These are phyloP conservation scores for Aureobasidium sp. DNA, from an alignment of 2,329 filamentous ascomycete genomes.

Conservation along the genomic window DNA sequence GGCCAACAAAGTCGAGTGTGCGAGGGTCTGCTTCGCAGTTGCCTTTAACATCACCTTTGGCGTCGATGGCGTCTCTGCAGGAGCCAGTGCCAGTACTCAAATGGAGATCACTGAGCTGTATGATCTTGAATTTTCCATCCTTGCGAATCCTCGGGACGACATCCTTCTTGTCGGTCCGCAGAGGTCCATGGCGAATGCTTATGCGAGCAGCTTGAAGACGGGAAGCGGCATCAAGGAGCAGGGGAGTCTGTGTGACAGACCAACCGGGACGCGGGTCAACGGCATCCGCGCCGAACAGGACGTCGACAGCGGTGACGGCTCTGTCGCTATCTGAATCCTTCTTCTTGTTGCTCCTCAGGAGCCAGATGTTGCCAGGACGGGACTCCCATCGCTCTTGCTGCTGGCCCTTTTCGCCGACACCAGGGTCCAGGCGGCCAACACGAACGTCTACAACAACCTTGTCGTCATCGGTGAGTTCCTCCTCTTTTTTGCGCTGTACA, in stretches of 20 bases:
- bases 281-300: slow-evolving; percentile 83
- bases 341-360: slow-evolving; percentile 63
- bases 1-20: slow-evolving; percentile 80
- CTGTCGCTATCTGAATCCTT: slow-evolving; percentile 66
- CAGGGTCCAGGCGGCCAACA: slow-evolving; percentile 64
- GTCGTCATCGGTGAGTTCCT: slow-evolving; percentile 65
- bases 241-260: slow-evolving; percentile 64
- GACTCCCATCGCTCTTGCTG: slow-evolving; percentile 65
- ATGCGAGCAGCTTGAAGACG: slow-evolving; percentile 62
- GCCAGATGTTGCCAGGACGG: slow-evolving; percentile 69
- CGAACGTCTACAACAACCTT: slow-evolving; percentile 71
- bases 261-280: slow-evolving; percentile 83
- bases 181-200: slow-evolving; percentile 65
- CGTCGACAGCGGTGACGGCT: slow-evolving; percentile 71
- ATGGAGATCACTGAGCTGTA: slow-evolving; percentile 93
- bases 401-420: slow-evolving; percentile 45
- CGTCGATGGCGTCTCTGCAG: slow-evolving; percentile 77
- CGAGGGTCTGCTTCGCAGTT: slow-evolving; percentile 85
- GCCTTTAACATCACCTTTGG: slow-evolving; percentile 58
- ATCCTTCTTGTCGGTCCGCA: slow-evolving; percentile 51
- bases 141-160: slow-evolving; percentile 64
- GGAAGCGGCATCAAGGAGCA: slow-evolving; percentile 58
- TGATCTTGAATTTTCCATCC: slow-evolving; percentile 92
- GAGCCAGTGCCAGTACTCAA: slow-evolving; percentile 78
- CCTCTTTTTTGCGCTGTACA: slow-evolving; percentile 75